Conservation (phyloP, 768 basidiomycete genomes). For the Leccinum olivaceopallidum region DNA sequence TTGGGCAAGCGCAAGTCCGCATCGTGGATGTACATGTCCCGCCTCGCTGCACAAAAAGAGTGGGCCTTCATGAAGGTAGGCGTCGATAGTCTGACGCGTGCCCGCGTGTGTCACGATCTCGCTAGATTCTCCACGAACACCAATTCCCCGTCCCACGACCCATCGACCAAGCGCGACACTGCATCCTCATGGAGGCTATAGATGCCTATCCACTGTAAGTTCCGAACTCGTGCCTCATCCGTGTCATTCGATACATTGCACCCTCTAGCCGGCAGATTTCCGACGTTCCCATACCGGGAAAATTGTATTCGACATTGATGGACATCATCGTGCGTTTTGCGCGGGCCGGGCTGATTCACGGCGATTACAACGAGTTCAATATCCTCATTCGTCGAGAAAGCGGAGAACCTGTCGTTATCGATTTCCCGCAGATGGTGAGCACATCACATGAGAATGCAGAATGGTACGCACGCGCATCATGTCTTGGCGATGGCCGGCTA, state of each 20-base stretch:
- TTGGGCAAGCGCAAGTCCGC: conserved; percentile 94
- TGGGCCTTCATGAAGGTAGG: conserved; percentile 97
- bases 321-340: conserved; percentile 95
- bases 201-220: conserved; percentile 92
- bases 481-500: conserved; percentile 15
- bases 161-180: conserved; percentile 93
- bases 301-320: conserved; percentile 91
- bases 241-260: conserved; percentile 1
- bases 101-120: background rate
- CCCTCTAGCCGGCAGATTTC: conserved; percentile 77
- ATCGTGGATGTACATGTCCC: conserved; percentile 99
- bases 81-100: background rate
- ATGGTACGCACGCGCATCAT: conserved; percentile 55
- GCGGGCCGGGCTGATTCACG: conserved; percentile 93
- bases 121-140: conserved; percentile 86
- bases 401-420: conserved; percentile 86
- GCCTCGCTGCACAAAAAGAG: conserved; percentile 95
- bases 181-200: conserved; percentile 94
- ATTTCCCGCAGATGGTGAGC: conserved; percentile 99
- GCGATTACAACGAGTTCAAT: conserved; percentile 99
- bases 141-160: conserved; percentile 92
- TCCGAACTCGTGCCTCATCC: background rate
- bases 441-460: conserved; percentile 96
- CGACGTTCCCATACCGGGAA: conserved; percentile 81
- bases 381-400: conserved; percentile 83